These are phyloP conservation scores for Lasiodiplodia theobromae DNA, from an alignment of 2,329 filamentous ascomycete species.

Conservation along the genomic window DNA sequence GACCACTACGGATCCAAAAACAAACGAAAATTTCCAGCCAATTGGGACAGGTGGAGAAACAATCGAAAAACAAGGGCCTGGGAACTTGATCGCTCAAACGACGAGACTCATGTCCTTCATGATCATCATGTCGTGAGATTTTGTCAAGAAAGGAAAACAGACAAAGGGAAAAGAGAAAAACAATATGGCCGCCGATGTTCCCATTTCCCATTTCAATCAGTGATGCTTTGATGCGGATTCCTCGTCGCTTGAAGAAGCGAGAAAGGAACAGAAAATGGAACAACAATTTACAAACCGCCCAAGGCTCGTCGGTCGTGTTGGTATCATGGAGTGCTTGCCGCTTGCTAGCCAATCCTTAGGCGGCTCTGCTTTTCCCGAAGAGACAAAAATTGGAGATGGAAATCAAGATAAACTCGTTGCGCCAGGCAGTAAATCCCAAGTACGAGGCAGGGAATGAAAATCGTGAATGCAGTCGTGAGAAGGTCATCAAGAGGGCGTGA, in stretches of 20 bases:
- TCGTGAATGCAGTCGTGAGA: constrained; percentile 18
- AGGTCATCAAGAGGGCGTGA: neutral
- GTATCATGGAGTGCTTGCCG: constrained; percentile 17
- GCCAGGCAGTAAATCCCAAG: constrained; percentile 13
- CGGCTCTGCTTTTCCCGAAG: constrained; percentile 12
- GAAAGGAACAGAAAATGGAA: neutral
- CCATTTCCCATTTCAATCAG: constrained; percentile 15
- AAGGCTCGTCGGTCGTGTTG: constrained; percentile 16
- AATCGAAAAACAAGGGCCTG: neutral
- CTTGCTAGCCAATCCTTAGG: constrained; percentile 1
- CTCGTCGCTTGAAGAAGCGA: constrained; percentile 2
- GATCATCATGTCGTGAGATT: constrained; percentile 7
- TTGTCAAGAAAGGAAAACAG: neutral
- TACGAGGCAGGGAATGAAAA: neutral
- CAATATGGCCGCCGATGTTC: constrained; percentile 2
- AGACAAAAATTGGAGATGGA: neutral
- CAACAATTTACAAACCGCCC: constrained; percentile 25
- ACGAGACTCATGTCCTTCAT: constrained; percentile 2
- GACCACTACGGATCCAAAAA: neutral
- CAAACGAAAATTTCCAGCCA: neutral
- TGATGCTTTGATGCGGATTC: constrained; percentile 19
- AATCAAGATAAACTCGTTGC: constrained; percentile 3
- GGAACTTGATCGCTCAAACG: neutral
- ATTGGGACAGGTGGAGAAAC: neutral
- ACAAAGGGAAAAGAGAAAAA: neutral